Conservation (phyloP, 805 yeast species). For the Cephaloascus fragrans region DNA sequence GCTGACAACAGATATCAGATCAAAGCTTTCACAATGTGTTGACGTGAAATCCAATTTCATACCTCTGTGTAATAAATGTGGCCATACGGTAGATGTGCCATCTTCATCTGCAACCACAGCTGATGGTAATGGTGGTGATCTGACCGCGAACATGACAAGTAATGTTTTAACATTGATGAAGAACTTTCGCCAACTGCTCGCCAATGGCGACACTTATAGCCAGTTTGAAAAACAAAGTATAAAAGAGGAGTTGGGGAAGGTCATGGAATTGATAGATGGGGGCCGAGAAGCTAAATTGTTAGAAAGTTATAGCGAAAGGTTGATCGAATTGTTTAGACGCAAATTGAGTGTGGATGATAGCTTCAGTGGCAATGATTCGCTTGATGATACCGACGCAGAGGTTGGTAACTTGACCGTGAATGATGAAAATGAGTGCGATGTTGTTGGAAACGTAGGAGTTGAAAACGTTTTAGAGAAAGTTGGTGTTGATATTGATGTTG, state of each 20-base stretch:
- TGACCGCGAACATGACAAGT: no score
- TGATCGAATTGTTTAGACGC: conserved; percentile 17
- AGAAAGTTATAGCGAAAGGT: conserved; percentile 26
- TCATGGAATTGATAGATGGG: conserved; percentile 9
- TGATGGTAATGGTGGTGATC: no score
- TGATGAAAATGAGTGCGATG: no score
- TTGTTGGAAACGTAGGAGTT: no score
- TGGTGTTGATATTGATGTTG: neutral
- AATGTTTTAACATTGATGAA: no score
- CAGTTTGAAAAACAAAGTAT: conserved; percentile 10
- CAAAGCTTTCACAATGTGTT: neutral
- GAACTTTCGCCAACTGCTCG: no score
- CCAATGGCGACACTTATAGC: conserved; percentile 2
- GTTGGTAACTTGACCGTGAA: neutral
- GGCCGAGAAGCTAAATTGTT: conserved; percentile 15
- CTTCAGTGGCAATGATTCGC: conserved; percentile 1
- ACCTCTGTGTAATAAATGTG: no score
- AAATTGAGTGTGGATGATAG: conserved; percentile 9
- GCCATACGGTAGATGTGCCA: no score
- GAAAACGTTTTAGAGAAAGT: no score
- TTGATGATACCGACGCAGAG: neutral
- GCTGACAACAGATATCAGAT: neutral
- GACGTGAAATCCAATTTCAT: neutral
- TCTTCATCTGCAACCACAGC: no score
- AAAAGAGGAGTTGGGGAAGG: conserved; percentile 10